Conservation (phyloP, 78 protist species). For the Planoprotostelium fungivorum region DNA sequence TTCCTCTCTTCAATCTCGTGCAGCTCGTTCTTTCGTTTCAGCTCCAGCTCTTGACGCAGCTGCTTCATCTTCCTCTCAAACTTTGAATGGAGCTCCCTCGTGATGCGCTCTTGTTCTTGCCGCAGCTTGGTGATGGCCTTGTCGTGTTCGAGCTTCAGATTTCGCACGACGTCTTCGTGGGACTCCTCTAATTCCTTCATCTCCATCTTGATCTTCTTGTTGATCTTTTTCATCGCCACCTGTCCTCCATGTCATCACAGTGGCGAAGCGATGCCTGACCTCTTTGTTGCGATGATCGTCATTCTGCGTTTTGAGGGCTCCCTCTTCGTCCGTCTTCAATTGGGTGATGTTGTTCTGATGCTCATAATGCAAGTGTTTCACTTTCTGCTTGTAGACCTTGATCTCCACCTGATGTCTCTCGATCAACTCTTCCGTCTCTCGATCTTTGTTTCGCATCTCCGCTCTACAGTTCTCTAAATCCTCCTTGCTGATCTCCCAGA, state of each 20-base stretch:
- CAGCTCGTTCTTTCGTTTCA: conserved; percentile 54
- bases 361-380: conserved; percentile 78
- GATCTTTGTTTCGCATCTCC: conserved; percentile 74
- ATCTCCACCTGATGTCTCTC: conserved; percentile 78
- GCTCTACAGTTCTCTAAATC: conserved; percentile 68
- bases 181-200: conserved; percentile 59
- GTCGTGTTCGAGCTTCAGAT: conserved; percentile 23
- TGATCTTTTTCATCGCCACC: conserved; percentile 26
- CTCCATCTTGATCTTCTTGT: conserved; percentile 25
- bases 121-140: conserved; percentile 36
- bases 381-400: conserved; percentile 82
- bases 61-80: conserved; percentile 44
- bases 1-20: conserved; percentile 78
- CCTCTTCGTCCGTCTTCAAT: conserved; percentile 54
- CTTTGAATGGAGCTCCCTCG: conserved; percentile 40
- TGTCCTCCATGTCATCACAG: background rate
- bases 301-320: conserved; percentile 13
- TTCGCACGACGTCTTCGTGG: conserved; percentile 27
- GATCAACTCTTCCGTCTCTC: conserved; percentile 71
- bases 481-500: conserved; percentile 76
- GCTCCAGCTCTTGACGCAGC: conserved; percentile 65
- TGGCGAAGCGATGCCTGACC: background rate
- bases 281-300: conserved; percentile 17
- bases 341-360: conserved; percentile 68
- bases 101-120: conserved; percentile 47